Base-by-base conservation (phyloP, 2,329 filamentous ascomycete genomes). In the Hypoxylon sp. region DNA sequence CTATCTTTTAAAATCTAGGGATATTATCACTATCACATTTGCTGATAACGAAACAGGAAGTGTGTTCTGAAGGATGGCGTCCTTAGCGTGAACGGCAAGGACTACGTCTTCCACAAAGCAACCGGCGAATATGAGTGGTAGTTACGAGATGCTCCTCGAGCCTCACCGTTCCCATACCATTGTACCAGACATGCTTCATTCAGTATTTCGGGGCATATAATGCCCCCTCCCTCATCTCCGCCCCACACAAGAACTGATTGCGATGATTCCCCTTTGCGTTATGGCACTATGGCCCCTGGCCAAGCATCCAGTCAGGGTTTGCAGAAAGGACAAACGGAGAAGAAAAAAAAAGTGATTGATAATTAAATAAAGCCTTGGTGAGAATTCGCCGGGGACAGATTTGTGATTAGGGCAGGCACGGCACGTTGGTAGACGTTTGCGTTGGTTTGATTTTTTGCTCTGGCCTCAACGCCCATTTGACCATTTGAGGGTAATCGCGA, bases 61-160 rank as follows among this genome's bases (percentile, higher is more conserved):
- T 99, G 96, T 82, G 94, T 93, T 0, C 89, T 99, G 70, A 98
- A 98, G 83, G 96, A 99, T 76, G 96, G 96, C 19, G 93, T 99
- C 17, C 86, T 99, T 73, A 97, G 93, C 48, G 93, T 97, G 38
- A 94, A 95, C 73, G 93, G 93, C 73, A 97, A 93, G 81, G 96
- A 99, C 80, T 97, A 97, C 77, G 92, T 99, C 72, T 99, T 99
- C 83, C 94, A 97, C 85, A 98, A 98, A 82, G 96, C 94, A 23
- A 94, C 91, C 49, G 96, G 96, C 75, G 96, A 98, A 82, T 98
- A 98, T 74, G 96, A 99, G 81, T 99, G 96, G 96, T 99, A 88
- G 82, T 64, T 14, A 7, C 21, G 32, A 28, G 21, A 10, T 10
- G 5, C 19, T 32, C 32, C 25, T 46, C 19, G 5, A n/a, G n/a